These are phyloP conservation scores for Termitomyces sp. DNA, from an alignment of 1,284 basidiomycete genomes.

Conservation along the genomic window DNA sequence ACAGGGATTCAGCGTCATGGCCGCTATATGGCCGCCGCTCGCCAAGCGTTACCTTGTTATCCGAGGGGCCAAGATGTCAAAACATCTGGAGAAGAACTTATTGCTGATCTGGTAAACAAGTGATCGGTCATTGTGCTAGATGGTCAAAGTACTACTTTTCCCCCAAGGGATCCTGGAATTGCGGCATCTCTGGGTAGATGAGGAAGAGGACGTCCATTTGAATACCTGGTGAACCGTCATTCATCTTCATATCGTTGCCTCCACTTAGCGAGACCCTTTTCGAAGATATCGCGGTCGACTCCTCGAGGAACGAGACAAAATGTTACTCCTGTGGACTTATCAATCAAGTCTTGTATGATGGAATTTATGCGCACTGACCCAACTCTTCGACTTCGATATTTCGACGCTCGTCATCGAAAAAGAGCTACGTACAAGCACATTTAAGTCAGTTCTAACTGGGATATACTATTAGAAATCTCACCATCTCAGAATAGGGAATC, in stretches of 20 bases:
- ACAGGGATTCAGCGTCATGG: neutral
- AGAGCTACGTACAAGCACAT: constrained; percentile 44
- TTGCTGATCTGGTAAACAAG: too few species aligned
- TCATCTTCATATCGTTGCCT: constrained; percentile 32
- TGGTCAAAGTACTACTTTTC: too few species aligned
- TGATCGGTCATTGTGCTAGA: too few species aligned
- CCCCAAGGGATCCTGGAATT: too few species aligned
- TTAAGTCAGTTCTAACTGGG: neutral
- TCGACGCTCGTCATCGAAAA: constrained; percentile 79
- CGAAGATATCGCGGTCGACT: constrained; percentile 49
- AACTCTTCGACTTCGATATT: constrained; percentile 75
- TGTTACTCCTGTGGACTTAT: constrained; percentile 54
- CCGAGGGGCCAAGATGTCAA: neutral
- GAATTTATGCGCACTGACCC: constrained; percentile 32
- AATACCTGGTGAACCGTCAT: neutral
- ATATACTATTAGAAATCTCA: constrained; percentile 21
- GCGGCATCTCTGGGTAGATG: neutral
- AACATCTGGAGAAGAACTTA: neutral
- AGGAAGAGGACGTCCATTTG: neutral
- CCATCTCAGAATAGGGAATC: constrained; percentile 83
- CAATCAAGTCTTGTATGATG: constrained; percentile 2
- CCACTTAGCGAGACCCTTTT: constrained; percentile 62
- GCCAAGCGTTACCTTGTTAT: neutral
- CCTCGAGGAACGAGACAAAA: constrained; percentile 57
- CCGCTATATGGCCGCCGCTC: too few species aligned